Conservation (phyloP, 176 grass and related monocot species). For the Aechmea fasciata region DNA sequence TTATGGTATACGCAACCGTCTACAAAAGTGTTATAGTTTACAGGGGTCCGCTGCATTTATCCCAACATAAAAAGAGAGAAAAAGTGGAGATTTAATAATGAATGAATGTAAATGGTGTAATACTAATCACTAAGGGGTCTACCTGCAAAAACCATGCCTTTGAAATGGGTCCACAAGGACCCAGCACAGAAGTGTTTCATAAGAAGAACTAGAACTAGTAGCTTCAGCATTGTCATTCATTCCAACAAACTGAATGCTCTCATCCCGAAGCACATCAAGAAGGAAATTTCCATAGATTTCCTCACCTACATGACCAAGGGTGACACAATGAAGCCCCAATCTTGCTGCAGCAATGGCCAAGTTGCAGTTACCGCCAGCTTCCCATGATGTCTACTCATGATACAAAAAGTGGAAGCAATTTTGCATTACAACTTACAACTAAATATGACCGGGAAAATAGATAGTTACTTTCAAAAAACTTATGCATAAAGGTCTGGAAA, state of each 20-base stretch:
- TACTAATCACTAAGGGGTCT: slow-evolving; percentile 4
- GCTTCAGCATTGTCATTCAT: slow-evolving; percentile 59
- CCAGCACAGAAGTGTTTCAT: slow-evolving; percentile 87
- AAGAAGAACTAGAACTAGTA: slow-evolving; percentile 31
- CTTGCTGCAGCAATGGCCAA: slow-evolving; percentile 78
- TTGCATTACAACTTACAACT: not conserved
- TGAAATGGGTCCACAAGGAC: slow-evolving; percentile 94
- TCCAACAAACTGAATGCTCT: slow-evolving; percentile 62
- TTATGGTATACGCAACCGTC: no score
- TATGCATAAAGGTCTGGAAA: not conserved
- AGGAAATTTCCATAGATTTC: slow-evolving; percentile 94
- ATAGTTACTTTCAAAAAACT: not conserved
- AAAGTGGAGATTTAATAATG: not conserved
- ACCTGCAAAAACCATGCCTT: slow-evolving; percentile 95
- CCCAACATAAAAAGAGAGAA: not conserved
- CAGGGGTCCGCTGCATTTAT: not conserved
- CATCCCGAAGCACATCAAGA: slow-evolving; percentile 66
- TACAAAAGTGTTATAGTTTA: no score
- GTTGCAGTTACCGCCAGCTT: slow-evolving; percentile 94
- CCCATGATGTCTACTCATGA: slow-evolving; percentile 75
- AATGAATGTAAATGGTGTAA: not conserved
- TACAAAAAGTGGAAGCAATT: slow-evolving; percentile 3
- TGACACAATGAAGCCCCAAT: slow-evolving; percentile 62
- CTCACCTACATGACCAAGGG: slow-evolving; percentile 85
- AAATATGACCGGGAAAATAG: not conserved